Base-by-base conservation (phyloP, 331 rosid genomes). In the Acacia concinna region DNA sequence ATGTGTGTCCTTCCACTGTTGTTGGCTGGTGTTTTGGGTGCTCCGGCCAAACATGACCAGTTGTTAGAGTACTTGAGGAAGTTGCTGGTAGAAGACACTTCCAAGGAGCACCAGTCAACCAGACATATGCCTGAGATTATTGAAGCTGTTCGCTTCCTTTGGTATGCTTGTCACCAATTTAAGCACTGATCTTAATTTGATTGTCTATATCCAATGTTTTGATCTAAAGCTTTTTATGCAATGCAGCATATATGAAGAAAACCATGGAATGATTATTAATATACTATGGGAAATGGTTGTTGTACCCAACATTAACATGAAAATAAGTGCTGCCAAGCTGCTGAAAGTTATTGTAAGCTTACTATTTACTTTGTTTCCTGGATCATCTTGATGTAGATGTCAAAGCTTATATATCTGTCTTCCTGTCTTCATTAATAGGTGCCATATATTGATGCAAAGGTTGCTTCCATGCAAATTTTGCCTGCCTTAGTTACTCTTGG, bases 271-370 rank as follows among this genome's bases (percentile, higher is more conserved):
- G 92, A 82, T 96, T 63, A 89, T 96, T 82, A 90, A 91, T 76
- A 90, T 95, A 78, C 91, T 93, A 47, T 95, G 98, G 99, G 99
- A 96, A 88, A 93, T 96, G 99, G 97, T 96, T 78, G 98, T 95
- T 75, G 89, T 93, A 89, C 84, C 97, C 41, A 87, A 89, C 47
- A 65, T 84, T 68, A 85, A 86, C 83, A 85, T 94, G 97, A 94
- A 94, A 89, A 84, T 88, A 85, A 87, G 86, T 67, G 98, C 98
- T 0, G 96, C 98, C 77, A 87, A 88, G 81, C 85, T 95, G 80
- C 87, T 95, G 83, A 91, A 88, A 95, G 93, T 84, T 83, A 88
- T 89, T 84, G 99, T 95, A 81, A 88, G 98, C 77, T 30, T 78
- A 35, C 73, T 34, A 68, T 54, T 72, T 80, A 44, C 70, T 59